A percentile compares a stretch with the other conserved stretches of the same genome.
phyloP scores from a whole-genome alignment of 2,329 filamentous ascomycete species.

The Fusarium algeriense region DNA sequence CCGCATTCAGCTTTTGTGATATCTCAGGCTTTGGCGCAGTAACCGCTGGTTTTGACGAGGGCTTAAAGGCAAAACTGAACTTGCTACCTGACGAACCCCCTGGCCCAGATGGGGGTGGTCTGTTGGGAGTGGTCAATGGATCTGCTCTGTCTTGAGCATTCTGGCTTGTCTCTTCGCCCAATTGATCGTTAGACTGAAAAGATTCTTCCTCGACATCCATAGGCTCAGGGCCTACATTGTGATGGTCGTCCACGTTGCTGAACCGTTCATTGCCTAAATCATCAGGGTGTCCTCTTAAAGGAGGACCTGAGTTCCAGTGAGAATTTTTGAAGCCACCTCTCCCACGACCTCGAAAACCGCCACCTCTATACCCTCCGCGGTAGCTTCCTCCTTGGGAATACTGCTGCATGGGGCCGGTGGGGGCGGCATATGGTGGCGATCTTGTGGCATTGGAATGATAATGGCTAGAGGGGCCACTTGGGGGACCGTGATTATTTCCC shows the following conservation, averaged over 20 bases:
- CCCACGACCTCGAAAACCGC: slow-evolving; percentile 70
- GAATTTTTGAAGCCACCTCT: slow-evolving; percentile 75
- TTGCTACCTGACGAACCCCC: slow-evolving; percentile 71
- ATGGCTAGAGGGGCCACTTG: slow-evolving; percentile 65
- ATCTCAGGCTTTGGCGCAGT: slow-evolving; percentile 74
- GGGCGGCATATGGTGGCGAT: slow-evolving; percentile 67
- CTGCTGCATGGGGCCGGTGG: slow-evolving; percentile 68
- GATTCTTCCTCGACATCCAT: slow-evolving; percentile 34
- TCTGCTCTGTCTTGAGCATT: slow-evolving; percentile 58
- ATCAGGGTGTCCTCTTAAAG: slow-evolving; percentile 41
- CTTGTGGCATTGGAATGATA: slow-evolving; percentile 63
- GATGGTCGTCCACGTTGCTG: slow-evolving; percentile 29
- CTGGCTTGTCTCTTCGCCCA: slow-evolving; percentile 43
- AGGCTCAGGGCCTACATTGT: slow-evolving; percentile 28
- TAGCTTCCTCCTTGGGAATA: slow-evolving; percentile 61
- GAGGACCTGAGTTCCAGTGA: slow-evolving; percentile 67
- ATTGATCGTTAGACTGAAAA: slow-evolving; percentile 40
- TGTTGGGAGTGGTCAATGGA: slow-evolving; percentile 67
- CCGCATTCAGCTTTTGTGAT: slow-evolving; percentile 76
- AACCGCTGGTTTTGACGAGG: slow-evolving; percentile 69
- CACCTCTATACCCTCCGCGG: slow-evolving; percentile 63
- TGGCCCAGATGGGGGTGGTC: slow-evolving; percentile 66
- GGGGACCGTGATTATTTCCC: slow-evolving; percentile 61
- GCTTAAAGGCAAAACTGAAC: slow-evolving; percentile 95
- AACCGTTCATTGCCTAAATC: slow-evolving; percentile 39